Conservation (phyloP, 345 rosid species). For the Brassica nigra region DNA sequence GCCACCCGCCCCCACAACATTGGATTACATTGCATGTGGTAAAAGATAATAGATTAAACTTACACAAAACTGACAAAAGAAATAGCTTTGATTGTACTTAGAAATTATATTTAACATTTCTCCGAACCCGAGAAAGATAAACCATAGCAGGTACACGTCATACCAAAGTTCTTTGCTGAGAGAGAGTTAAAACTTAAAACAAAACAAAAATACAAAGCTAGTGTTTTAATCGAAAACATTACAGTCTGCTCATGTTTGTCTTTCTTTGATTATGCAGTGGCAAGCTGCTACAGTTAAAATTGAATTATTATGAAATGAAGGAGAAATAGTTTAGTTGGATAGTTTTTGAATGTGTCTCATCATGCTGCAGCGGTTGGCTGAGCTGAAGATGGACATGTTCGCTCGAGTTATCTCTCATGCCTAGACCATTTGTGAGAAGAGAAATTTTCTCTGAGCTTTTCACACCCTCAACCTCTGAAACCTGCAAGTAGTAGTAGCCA, state of each 20-base stretch:
- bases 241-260: conserved; percentile 37
- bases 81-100: not conserved
- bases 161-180: not conserved
- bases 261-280: conserved; percentile 53
- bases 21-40: conserved; percentile 8
- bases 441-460: conserved; percentile 47
- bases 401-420: conserved; percentile 53
- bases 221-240: not conserved
- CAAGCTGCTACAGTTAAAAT: conserved; percentile 54
- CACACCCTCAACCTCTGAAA: conserved; percentile 57
- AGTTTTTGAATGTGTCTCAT: conserved; percentile 48
- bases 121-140: not conserved
- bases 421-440: conserved; percentile 51
- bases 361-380: conserved; percentile 73
- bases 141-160: not conserved
- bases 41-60: not conserved
- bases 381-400: conserved; percentile 77
- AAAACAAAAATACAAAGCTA: not conserved
- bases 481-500: conserved; percentile 43
- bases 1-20: not conserved
- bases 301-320: conserved; percentile 25
- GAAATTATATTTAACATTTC: not conserved
- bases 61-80: not conserved
- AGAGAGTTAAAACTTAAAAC: not conserved
- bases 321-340: conserved; percentile 59